These are phyloP conservation scores for Triangularia verruculosa DNA, from an alignment of 2,329 filamentous ascomycete species.

Conservation along the genomic window DNA sequence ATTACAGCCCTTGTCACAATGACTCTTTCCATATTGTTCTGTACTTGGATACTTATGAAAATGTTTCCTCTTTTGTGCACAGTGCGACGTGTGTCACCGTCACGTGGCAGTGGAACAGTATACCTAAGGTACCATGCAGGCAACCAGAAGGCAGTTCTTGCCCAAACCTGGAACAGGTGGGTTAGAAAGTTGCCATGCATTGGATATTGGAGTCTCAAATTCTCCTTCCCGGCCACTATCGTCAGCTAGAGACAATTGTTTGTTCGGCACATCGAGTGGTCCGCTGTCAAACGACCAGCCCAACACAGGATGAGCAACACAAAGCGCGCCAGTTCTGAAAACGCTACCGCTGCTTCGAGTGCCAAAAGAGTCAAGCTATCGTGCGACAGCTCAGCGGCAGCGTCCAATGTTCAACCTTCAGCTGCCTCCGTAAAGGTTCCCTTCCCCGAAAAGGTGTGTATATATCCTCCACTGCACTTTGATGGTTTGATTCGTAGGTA, in stretches of 20 bases:
- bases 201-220: background rate
- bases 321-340: conserved; percentile 71
- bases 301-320: conserved; percentile 24
- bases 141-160: background rate
- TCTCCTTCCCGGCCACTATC: background rate
- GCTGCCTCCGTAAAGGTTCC: conserved; percentile 62
- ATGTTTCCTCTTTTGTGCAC: background rate
- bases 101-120: background rate
- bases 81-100: background rate
- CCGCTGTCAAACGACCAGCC: background rate
- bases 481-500: too few species aligned
- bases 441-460: conserved; percentile 80
- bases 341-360: conserved; percentile 56
- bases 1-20: too few species aligned
- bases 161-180: background rate
- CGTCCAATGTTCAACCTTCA: conserved; percentile 45
- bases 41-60: background rate
- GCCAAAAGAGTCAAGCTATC: conserved; percentile 59
- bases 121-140: background rate
- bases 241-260: background rate
- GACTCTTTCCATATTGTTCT: background rate
- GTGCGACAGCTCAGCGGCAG: conserved; percentile 40
- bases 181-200: background rate
- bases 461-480: background rate
- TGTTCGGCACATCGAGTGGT: background rate